phyloP scores from a whole-genome alignment of 805 yeast species.

The Blastobotrys chiropterorum region DNA sequence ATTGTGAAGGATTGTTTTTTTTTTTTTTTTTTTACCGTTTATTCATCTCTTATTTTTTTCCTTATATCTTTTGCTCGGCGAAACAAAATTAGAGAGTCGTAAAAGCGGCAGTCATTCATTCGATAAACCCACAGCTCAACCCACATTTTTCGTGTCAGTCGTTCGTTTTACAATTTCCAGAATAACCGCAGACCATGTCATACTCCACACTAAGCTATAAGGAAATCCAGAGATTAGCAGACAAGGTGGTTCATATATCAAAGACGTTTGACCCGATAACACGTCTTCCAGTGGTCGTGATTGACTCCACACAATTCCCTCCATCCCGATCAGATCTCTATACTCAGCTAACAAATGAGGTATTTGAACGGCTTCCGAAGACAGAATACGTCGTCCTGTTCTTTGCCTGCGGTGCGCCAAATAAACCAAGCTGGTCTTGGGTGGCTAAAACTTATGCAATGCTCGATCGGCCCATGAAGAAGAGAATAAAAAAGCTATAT shows the following conservation, averaged over 20 bases:
- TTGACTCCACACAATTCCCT: slow-evolving; percentile 80
- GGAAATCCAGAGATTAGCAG: slow-evolving; percentile 17
- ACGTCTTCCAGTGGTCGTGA: slow-evolving; percentile 65
- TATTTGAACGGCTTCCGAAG: slow-evolving; percentile 53
- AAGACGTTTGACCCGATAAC: slow-evolving; percentile 61
- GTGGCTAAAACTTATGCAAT: slow-evolving; percentile 53
- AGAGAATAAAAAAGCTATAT: slow-evolving; percentile 54
- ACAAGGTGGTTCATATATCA: slow-evolving; percentile 49
- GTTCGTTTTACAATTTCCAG: no score
- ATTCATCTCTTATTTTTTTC: no score
- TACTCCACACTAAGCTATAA: background rate
- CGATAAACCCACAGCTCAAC: no score
- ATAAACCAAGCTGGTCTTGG: slow-evolving; percentile 61
- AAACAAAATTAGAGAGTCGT: no score
- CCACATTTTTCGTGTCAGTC: no score
- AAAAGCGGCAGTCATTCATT: no score
- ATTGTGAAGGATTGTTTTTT: no score
- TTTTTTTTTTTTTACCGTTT: no score
- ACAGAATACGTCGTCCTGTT: slow-evolving; percentile 62
- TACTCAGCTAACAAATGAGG: slow-evolving; percentile 50
- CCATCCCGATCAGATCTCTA: slow-evolving; percentile 41
- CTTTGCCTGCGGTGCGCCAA: slow-evolving; percentile 75
- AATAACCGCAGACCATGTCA: no score
- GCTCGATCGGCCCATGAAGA: slow-evolving; percentile 51
- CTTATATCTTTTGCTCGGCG: no score